Evolutionary conservation across 202 grass and related monocot genomes (phyloP).

Genomic region (Zoysia matrella): DNA sequence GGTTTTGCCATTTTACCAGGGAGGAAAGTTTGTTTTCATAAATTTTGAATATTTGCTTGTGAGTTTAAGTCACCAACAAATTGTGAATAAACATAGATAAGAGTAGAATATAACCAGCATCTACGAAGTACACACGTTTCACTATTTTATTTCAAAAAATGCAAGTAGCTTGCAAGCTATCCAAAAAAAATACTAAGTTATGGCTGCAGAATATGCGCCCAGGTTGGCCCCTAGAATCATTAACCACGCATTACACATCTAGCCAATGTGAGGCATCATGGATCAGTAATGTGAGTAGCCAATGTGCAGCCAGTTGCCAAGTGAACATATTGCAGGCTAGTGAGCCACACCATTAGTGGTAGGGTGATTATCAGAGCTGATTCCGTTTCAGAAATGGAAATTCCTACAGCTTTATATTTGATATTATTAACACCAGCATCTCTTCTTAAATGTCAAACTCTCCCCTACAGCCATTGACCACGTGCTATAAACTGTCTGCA

Average conservation of each 20-base stretch:
- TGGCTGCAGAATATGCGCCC: background rate
- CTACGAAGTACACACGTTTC: background rate
- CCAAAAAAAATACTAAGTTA: no score
- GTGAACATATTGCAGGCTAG: no score
- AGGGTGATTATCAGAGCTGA: no score
- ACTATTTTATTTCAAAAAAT: no score
- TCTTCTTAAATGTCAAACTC: background rate
- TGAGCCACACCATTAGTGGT: no score
- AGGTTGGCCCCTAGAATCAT: background rate
- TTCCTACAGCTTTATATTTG: no score
- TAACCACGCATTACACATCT: background rate
- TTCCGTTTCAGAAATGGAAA: no score
- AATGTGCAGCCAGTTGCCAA: no score
- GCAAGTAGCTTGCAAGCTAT: no score
- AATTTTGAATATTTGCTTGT: slow-evolving; percentile 1
- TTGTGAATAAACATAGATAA: background rate
- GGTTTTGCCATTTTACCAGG: slow-evolving; percentile 7
- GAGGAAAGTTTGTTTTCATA: background rate
- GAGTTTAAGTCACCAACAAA: background rate
- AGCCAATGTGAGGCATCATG: background rate
- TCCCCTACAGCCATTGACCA: background rate
- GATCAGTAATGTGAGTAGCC: background rate
- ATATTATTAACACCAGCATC: no score
- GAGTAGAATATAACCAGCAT: background rate
- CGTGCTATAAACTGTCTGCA: background rate